phyloP scores from a whole-genome alignment of 441 rosid species.

The Croton laevigatus region DNA sequence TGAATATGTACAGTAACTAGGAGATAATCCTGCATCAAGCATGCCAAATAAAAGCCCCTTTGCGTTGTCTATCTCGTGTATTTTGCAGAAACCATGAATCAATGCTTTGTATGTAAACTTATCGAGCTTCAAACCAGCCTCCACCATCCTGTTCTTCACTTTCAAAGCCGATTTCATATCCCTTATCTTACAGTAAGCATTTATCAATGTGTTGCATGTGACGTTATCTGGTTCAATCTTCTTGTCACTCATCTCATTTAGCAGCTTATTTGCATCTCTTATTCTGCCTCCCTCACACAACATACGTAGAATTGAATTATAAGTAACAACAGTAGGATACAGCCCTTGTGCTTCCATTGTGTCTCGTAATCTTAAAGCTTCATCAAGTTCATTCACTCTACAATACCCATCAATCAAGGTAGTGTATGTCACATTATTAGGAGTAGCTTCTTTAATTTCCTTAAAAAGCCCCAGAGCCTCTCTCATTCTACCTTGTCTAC shows the following conservation, averaged over 20 bases:
- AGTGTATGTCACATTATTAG: conserved; percentile 74
- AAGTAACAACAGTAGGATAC: conserved; percentile 68
- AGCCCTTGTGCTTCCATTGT: conserved; percentile 72
- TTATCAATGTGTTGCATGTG: conserved; percentile 87
- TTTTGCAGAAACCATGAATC: conserved; percentile 85
- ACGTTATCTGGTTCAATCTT: conserved; percentile 74
- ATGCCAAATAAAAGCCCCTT: conserved; percentile 67
- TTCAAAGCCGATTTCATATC: conserved; percentile 79
- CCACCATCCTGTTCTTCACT: conserved; percentile 76
- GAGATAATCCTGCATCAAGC: conserved; percentile 71
- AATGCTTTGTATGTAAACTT: conserved; percentile 69
- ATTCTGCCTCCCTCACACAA: conserved; percentile 80
- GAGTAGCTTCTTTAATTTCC: conserved; percentile 57
- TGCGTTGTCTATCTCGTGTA: conserved; percentile 58
- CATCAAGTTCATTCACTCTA: conserved; percentile 67
- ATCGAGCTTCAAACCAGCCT: conserved; percentile 68
- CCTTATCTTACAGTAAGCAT: conserved; percentile 82
- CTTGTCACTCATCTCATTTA: conserved; percentile 77
- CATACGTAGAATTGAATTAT: conserved; percentile 72
- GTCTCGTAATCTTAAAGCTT: conserved; percentile 68
- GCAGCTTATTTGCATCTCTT: conserved; percentile 69
- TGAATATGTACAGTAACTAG: conserved; percentile 70
- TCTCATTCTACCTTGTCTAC: conserved; percentile 93
- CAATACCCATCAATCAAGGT: conserved; percentile 92
- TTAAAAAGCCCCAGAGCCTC: conserved; percentile 72